Evolutionary conservation across 2,329 filamentous ascomycete genomes (phyloP).

Genomic region (Colletotrichum brevisporum): DNA sequence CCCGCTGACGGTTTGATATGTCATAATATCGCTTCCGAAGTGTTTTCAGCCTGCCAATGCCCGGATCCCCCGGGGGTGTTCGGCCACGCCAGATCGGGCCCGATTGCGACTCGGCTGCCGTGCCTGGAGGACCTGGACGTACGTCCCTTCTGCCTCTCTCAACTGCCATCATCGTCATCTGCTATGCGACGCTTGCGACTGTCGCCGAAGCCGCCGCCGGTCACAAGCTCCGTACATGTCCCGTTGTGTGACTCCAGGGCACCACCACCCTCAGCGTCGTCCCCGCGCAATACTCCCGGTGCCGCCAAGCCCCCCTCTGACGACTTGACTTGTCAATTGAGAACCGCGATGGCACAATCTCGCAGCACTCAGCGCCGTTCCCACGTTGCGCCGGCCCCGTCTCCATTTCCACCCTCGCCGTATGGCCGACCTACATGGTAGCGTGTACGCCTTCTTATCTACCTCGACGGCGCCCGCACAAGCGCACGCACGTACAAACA

Average conservation of each 20-base stretch:
- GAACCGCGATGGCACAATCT: conserved; percentile 34
- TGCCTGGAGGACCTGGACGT: neutral
- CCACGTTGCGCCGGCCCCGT: conserved; percentile 24
- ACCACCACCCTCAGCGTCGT: neutral
- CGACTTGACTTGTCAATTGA: conserved; percentile 16
- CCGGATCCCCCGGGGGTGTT: conserved; percentile 17
- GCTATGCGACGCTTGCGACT: conserved; percentile 21
- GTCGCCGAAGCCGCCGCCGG: conserved; percentile 13
- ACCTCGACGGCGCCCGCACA: conserved; percentile 30
- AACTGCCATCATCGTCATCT: neutral
- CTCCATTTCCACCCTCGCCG: conserved; percentile 12
- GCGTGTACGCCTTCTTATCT: too few relatives aligned
- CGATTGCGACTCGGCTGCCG: conserved; percentile 29
- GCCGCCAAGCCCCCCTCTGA: conserved; percentile 1
- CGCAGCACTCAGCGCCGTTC: conserved; percentile 6
- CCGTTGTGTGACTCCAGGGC: neutral
- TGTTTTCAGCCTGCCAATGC: conserved; percentile 8
- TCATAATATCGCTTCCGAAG: conserved; percentile 4
- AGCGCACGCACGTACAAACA: neutral
- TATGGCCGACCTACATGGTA: conserved; percentile 13
- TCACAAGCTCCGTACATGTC: conserved; percentile 15
- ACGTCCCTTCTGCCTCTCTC: neutral
- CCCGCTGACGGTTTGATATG: neutral
- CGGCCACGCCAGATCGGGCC: conserved; percentile 17
- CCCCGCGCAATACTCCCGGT: neutral